Evolutionary conservation across 2,329 filamentous ascomycete species (phyloP).

Genomic region (Leptographium radiaticola): DNA sequence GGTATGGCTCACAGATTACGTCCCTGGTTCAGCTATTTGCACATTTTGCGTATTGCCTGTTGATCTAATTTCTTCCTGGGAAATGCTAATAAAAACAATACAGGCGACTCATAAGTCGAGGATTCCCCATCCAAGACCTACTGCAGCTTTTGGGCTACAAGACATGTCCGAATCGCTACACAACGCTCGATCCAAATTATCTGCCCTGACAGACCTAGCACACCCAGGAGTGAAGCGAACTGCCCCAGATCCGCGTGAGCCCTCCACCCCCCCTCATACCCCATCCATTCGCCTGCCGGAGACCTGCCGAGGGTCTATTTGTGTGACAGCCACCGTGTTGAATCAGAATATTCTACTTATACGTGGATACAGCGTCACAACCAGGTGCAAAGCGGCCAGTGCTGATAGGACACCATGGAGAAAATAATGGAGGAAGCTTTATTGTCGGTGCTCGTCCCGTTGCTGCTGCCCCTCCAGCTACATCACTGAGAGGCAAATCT

Average conservation of each 20-base stretch:
- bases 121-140: conserved; percentile 10
- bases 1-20: neutral
- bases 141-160: conserved; percentile 22
- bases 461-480: neutral
- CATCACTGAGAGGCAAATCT: neutral
- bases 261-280: too few relatives aligned
- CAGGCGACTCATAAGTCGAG: conserved; percentile 10
- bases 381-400: conserved; percentile 49
- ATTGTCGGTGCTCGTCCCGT: neutral
- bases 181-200: conserved; percentile 32
- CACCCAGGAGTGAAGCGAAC: conserved; percentile 35
- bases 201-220: conserved; percentile 20
- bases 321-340: too few relatives aligned
- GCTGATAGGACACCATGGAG: conserved; percentile 39
- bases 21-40: too few relatives aligned
- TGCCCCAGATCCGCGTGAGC: conserved; percentile 17
- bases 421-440: conserved; percentile 26
- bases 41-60: too few relatives aligned
- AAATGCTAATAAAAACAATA: neutral
- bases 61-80: too few relatives aligned
- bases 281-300: neutral
- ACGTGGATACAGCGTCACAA: conserved; percentile 28
- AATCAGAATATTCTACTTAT: neutral
- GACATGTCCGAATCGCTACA: conserved; percentile 49
- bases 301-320: too few relatives aligned